These are phyloP conservation scores for Lupinus albus DNA, from an alignment of 306 rosid genomes.

Conservation along the genomic window DNA sequence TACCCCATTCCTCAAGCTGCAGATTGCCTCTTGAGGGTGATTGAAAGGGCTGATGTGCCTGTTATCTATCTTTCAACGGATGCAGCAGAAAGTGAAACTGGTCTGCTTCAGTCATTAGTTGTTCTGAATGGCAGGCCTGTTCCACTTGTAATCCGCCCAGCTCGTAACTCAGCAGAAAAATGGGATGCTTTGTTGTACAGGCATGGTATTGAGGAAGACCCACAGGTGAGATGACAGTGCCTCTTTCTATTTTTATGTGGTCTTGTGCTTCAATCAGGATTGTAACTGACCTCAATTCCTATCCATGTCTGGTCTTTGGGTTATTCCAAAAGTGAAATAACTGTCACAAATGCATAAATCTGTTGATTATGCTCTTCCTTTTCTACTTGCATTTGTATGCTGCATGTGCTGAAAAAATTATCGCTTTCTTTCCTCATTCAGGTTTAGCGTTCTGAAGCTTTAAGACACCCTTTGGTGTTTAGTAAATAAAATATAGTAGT, in stretches of 20 bases:
- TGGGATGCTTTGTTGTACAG: slow-evolving; percentile 97
- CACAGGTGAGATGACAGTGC: slow-evolving; percentile 63
- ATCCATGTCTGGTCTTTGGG: slow-evolving; percentile 2
- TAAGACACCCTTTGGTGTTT: neutral
- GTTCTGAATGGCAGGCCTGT: slow-evolving; percentile 69
- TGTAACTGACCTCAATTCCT: slow-evolving; percentile 5
- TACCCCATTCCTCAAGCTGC: slow-evolving; percentile 99
- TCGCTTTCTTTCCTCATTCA: neutral
- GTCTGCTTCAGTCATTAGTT: slow-evolving; percentile 78
- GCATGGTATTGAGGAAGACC: slow-evolving; percentile 68
- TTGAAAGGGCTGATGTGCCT: slow-evolving; percentile 71
- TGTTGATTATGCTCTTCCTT: neutral
- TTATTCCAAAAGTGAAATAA: slow-evolving; percentile 17
- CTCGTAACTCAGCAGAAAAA: slow-evolving; percentile 87
- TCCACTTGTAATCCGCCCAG: slow-evolving; percentile 85
- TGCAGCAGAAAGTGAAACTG: slow-evolving; percentile 91
- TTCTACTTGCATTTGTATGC: neutral
- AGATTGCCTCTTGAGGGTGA: slow-evolving; percentile 67
- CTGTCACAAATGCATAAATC: slow-evolving; percentile 1
- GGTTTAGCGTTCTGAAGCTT: neutral
- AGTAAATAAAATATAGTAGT: slow-evolving; percentile 3
- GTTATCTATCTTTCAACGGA: slow-evolving; percentile 90
- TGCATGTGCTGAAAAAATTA: neutral
- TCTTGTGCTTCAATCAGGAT: slow-evolving; percentile 6
- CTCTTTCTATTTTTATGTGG: slow-evolving; percentile 15